Conservation (phyloP, 768 basidiomycete genomes). For the Naganishia onofrii region DNA sequence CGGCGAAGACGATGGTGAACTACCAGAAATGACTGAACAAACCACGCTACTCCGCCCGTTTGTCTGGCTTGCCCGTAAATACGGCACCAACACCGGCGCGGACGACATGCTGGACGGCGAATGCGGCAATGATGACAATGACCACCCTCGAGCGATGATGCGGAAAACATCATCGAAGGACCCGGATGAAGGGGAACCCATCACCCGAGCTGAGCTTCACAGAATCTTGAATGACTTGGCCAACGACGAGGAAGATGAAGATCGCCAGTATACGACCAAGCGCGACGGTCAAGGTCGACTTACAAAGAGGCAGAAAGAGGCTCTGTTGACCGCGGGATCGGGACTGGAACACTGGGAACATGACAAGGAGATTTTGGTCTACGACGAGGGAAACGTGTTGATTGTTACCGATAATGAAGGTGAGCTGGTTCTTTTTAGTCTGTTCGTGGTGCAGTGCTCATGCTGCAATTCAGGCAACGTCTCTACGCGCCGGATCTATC, state of each 20-base stretch:
- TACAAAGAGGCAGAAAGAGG: conserved; percentile 24
- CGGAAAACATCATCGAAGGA: neutral
- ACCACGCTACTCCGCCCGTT: conserved; percentile 19
- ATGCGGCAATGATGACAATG: neutral
- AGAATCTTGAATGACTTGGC: conserved; percentile 28
- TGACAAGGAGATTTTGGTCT: conserved; percentile 27
- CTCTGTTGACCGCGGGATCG: conserved; percentile 27
- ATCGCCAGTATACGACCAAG: conserved; percentile 22
- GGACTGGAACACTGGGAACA: conserved; percentile 33
- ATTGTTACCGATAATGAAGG: conserved; percentile 36
- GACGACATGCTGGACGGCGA: conserved; percentile 12
- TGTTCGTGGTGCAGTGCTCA: neutral
- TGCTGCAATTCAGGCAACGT: conserved; percentile 18
- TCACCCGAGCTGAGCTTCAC: conserved; percentile 30
- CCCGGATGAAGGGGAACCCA: conserved; percentile 26
- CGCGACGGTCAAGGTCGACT: conserved; percentile 21
- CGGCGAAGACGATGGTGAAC: conserved; percentile 21
- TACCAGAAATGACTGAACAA: conserved; percentile 24
- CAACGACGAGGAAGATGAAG: conserved; percentile 23
- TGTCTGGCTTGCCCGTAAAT: conserved; percentile 2
- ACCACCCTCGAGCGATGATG: neutral
- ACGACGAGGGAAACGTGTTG: conserved; percentile 32
- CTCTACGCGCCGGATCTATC: conserved; percentile 26
- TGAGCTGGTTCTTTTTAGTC: conserved; percentile 4
- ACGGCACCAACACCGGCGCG: conserved; percentile 11